Evolutionary conservation across 2,329 filamentous ascomycete species (phyloP).

Genomic region (Scedosporium dehoogii): DNA sequence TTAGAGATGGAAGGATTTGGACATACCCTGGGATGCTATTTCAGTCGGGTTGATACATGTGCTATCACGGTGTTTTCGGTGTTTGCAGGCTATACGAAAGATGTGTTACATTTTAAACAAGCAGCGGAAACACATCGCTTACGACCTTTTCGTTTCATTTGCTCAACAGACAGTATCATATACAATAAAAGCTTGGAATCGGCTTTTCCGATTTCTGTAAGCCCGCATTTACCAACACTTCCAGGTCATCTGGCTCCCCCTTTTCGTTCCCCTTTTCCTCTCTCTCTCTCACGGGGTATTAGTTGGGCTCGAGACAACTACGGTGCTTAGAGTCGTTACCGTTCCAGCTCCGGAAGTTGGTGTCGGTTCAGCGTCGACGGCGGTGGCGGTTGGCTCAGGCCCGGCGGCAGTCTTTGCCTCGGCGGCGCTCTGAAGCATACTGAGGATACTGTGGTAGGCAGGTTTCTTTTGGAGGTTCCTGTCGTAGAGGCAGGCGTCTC

Average conservation of each 20-base stretch:
- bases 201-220: not conserved
- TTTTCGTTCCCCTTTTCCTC: no score
- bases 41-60: no score
- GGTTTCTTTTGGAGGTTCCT: slow-evolving; percentile 13
- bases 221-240: no score
- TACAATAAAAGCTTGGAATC: not conserved
- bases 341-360: not conserved
- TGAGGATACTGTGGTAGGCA: slow-evolving; percentile 11
- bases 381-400: not conserved
- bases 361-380: not conserved
- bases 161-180: no score
- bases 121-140: no score
- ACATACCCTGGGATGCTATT: no score
- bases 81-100: no score
- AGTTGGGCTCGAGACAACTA: not conserved
- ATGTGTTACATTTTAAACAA: no score
- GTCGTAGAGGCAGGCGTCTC: slow-evolving; percentile 13
- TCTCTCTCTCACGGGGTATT: not conserved
- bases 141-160: no score
- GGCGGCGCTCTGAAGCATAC: slow-evolving; percentile 3
- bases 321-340: slow-evolving; percentile 1
- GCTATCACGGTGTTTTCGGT: no score
- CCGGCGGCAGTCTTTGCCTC: not conserved
- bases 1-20: no score
- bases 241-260: no score